Evolutionary conservation across 306 rosid genomes (phyloP), one percentile per base, ranked within the genome.

Genomic region (Boehmeria nivea): DNA sequence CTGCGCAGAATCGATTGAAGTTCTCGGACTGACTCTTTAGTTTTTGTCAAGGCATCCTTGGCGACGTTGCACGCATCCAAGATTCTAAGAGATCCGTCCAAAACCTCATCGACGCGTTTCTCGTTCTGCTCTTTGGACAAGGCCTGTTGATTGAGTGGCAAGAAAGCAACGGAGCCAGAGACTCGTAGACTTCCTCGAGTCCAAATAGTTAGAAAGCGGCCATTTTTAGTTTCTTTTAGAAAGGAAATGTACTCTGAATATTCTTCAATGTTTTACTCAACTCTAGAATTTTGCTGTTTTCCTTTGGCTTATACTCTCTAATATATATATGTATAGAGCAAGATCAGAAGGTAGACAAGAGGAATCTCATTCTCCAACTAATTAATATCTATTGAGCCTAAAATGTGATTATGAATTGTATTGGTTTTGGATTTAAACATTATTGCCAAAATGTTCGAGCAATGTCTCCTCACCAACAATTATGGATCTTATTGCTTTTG

Each of bases 171-270:
- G 51, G 54, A 4, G 74, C 63, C n/a, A 74, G 65, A 38, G 71
- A 62, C 7, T 78, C 71, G 31, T 53, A 67, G 34, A 74, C 49
- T 38, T 78, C 80, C 36, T 63, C 59, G 10, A 78, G 75, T 42
- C 67, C 56, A 24, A 6, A 59, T 36, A 74, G 71, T 28, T 66
- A 74, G 63, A 44, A 49, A 38, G 66, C 51, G 39, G 64, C 62
- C 51, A 58, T 58, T 42, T 42, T 42, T 8, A 5, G 10, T 12
- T 33, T 4, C 11, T 5, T 33, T 4, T 33, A 4, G 38, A 33
- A 11, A 24, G 23, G n/a, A 18, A 51, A 28, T n/a, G 38, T 17
- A 44, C 6, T 58, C 8, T 8, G 38, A 21, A 40, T n/a, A n/a
- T n/a, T n/a, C n/a, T n/a, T n/a, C n/a, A n/a, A 33, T 36, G 2